These are phyloP conservation scores for Cucumis cinereus DNA, from an alignment of 306 rosid genomes.

Conservation along the genomic window DNA sequence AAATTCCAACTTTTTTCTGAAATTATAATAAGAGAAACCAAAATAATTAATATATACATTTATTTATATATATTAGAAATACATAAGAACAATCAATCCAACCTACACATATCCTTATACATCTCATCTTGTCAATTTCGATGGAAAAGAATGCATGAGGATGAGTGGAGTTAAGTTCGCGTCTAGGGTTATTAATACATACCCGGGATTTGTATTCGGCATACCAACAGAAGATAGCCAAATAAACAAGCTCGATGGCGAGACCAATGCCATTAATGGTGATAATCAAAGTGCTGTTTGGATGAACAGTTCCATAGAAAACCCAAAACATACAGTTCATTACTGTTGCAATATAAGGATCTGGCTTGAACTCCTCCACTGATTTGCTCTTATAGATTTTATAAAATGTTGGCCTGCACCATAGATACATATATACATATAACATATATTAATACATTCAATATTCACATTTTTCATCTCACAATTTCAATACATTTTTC, in stretches of 20 bases:
- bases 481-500: too few relatives aligned
- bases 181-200: too few relatives aligned
- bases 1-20: constrained; percentile 28
- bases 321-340: constrained; percentile 66
- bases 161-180: too few relatives aligned
- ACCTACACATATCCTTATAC: too few relatives aligned
- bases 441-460: too few relatives aligned
- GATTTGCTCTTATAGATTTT: constrained; percentile 33
- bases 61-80: not conserved
- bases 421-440: not conserved
- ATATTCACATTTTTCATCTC: too few relatives aligned
- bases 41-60: too few relatives aligned
- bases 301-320: constrained; percentile 59
- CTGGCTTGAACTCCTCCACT: constrained; percentile 53
- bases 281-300: constrained; percentile 43
- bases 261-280: constrained; percentile 60
- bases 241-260: constrained; percentile 31
- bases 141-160: too few relatives aligned
- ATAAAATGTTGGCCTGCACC: constrained; percentile 47
- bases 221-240: constrained; percentile 29
- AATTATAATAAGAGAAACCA: not conserved
- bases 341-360: constrained; percentile 47
- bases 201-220: constrained; percentile 38
- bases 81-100: too few relatives aligned
- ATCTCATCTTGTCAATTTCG: too few relatives aligned